These are phyloP conservation scores for Extremus antarcticus DNA, from an alignment of 495 filamentous ascomycete species.

Conservation along the genomic window DNA sequence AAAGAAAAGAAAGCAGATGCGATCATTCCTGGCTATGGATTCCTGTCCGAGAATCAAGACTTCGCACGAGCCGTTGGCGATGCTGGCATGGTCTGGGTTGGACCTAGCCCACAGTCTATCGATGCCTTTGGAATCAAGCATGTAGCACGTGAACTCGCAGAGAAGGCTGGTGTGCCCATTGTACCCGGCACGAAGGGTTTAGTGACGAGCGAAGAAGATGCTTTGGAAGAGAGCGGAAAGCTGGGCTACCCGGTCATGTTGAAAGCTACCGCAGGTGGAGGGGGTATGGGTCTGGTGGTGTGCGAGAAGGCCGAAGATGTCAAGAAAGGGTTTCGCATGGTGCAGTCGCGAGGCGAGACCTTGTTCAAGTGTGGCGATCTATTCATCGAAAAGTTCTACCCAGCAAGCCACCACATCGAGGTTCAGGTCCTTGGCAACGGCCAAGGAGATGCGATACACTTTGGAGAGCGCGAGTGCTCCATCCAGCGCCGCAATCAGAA, in stretches of 20 bases:
- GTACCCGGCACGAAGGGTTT: slow-evolving; percentile 43
- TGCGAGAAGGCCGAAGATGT: slow-evolving; percentile 25
- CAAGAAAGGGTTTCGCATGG: slow-evolving; percentile 22
- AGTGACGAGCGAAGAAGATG: slow-evolving; percentile 37
- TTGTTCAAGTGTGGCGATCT: slow-evolving; percentile 28
- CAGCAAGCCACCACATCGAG: slow-evolving; percentile 37
- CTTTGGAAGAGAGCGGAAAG: slow-evolving; percentile 31
- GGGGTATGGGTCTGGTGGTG: slow-evolving; percentile 43
- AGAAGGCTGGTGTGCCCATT: slow-evolving; percentile 42
- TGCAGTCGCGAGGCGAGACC: slow-evolving; percentile 21
- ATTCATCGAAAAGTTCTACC: slow-evolving; percentile 23
- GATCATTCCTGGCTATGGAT: slow-evolving; percentile 49
- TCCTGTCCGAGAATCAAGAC: slow-evolving; percentile 47
- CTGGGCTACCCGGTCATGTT: slow-evolving; percentile 48
- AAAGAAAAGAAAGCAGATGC: slow-evolving; percentile 34
- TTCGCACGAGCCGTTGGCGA: slow-evolving; percentile 39
- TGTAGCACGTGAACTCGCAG: slow-evolving; percentile 40
- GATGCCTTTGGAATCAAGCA: slow-evolving; percentile 49
- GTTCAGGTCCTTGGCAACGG: slow-evolving; percentile 50
- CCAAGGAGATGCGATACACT: slow-evolving; percentile 36
- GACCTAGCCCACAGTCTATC: slow-evolving; percentile 43
- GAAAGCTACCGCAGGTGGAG: slow-evolving; percentile 48
- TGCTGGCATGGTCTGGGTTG: slow-evolving; percentile 45
- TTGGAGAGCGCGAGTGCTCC: slow-evolving; percentile 50
- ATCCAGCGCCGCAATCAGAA: slow-evolving; percentile 51